Conservation (phyloP, 2,329 filamentous ascomycete species). For the Scedosporium aurantiacum region DNA sequence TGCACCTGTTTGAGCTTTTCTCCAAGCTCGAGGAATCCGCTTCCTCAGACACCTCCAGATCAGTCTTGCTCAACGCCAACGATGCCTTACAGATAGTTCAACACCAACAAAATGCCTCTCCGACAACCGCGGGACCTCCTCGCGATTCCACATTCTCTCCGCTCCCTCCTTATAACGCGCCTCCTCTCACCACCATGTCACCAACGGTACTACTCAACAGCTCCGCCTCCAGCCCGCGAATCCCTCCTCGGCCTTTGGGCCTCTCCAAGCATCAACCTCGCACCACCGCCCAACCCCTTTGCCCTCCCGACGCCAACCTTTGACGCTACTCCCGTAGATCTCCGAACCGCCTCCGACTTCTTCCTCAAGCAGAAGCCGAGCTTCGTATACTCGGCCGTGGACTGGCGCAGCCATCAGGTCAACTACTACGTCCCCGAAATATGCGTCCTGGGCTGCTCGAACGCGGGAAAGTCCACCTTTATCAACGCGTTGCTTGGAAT, state of each 20-base stretch:
- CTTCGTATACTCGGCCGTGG: slow-evolving; percentile 40
- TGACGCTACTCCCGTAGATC: neutral
- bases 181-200: neutral
- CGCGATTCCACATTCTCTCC: neutral
- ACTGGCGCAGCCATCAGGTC: slow-evolving; percentile 35
- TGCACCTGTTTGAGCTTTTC: too few species aligned
- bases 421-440: slow-evolving; percentile 49
- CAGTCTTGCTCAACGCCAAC: too few species aligned
- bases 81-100: too few species aligned
- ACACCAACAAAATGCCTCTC: neutral
- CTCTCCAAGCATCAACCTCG: neutral
- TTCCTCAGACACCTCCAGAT: neutral
- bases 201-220: neutral
- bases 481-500: slow-evolving; percentile 66
- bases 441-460: slow-evolving; percentile 75
- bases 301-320: neutral
- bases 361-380: slow-evolving; percentile 11
- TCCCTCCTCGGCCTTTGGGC: slow-evolving; percentile 2
- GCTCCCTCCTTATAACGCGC: neutral
- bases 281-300: neutral
- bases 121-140: neutral
- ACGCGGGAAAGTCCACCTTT: slow-evolving; percentile 81
- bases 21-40: neutral
- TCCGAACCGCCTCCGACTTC: neutral
- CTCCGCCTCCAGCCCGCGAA: neutral